phyloP scores from a whole-genome alignment of 164 flowering plant genomes.

The Piper longum region DNA sequence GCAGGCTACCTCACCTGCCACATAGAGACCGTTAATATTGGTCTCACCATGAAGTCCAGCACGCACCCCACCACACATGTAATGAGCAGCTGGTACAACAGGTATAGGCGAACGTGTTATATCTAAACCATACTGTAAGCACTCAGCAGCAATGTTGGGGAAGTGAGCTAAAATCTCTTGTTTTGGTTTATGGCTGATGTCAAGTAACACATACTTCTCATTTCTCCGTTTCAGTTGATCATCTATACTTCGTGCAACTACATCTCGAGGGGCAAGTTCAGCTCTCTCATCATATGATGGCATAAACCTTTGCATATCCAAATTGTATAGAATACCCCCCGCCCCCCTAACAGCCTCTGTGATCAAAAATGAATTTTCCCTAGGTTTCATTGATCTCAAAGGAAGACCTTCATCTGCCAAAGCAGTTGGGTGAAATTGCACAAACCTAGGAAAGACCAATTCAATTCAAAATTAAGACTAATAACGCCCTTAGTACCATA shows the following conservation, averaged over 20 bases:
- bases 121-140: conserved; percentile 74
- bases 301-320: conserved; percentile 86
- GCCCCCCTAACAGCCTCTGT: conserved; percentile 99
- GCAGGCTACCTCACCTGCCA: conserved; percentile 98
- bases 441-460: conserved; percentile 44
- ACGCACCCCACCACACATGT: conserved; percentile 98
- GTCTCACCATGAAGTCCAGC: conserved; percentile 95
- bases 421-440: conserved; percentile 98
- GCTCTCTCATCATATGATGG: conserved; percentile 77
- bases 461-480: background rate
- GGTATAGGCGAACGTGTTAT: conserved; percentile 84
- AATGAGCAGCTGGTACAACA: conserved; percentile 97
- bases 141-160: conserved; percentile 95
- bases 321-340: conserved; percentile 86
- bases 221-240: conserved; percentile 77
- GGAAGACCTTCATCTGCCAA: conserved; percentile 96
- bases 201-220: conserved; percentile 82
- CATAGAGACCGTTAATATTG: conserved; percentile 67
- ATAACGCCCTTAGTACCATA: background rate
- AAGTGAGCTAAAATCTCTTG: conserved; percentile 75
- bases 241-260: conserved; percentile 93
- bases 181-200: conserved; percentile 71
- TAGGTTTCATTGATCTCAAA: conserved; percentile 30
- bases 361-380: conserved; percentile 89
- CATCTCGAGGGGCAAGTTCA: conserved; percentile 94